Conservation (phyloP, 2,329 filamentous ascomycete species). For the Phaeosphaeria sp. region DNA sequence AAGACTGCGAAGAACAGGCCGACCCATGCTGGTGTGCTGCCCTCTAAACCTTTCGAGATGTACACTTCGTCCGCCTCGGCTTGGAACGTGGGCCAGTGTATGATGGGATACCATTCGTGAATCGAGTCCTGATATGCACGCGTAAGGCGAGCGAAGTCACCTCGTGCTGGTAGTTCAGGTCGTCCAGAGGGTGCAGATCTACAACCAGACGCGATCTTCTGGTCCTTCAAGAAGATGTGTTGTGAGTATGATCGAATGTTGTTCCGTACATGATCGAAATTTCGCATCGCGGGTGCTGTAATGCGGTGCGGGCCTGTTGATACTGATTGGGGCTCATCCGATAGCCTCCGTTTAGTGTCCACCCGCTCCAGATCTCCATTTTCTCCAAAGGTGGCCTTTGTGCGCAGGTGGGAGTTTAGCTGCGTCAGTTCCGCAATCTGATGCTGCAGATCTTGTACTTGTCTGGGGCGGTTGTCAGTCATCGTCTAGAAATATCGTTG, state of each 20-base stretch:
- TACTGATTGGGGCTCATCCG: conserved; percentile 15
- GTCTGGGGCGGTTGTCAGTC: conserved; percentile 55
- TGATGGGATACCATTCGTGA: conserved; percentile 81
- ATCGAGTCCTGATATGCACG: conserved; percentile 77
- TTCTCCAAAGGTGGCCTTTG: conserved; percentile 64
- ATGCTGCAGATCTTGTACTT: conserved; percentile 95
- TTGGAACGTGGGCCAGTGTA: conserved; percentile 88
- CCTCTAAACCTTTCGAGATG: conserved; percentile 65
- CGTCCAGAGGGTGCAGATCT: not conserved
- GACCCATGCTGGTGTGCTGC: conserved; percentile 72
- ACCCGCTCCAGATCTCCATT: conserved; percentile 51
- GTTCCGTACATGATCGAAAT: conserved; percentile 73
- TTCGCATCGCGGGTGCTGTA: conserved; percentile 67
- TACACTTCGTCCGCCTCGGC: conserved; percentile 80
- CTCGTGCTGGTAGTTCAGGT: conserved; percentile 73
- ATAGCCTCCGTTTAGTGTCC: conserved; percentile 55
- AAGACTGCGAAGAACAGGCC: conserved; percentile 84
- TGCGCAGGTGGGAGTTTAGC: conserved; percentile 77
- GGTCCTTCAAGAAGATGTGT: conserved; percentile 69
- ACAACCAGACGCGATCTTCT: conserved; percentile 23
- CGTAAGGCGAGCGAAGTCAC: conserved; percentile 74
- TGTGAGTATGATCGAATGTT: conserved; percentile 77
- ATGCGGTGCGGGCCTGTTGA: conserved; percentile 52
- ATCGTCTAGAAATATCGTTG: conserved; percentile 5
- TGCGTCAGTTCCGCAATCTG: conserved; percentile 82